Conservation (phyloP, 1,284 basidiomycete genomes). For the Takashimella koratensis region DNA sequence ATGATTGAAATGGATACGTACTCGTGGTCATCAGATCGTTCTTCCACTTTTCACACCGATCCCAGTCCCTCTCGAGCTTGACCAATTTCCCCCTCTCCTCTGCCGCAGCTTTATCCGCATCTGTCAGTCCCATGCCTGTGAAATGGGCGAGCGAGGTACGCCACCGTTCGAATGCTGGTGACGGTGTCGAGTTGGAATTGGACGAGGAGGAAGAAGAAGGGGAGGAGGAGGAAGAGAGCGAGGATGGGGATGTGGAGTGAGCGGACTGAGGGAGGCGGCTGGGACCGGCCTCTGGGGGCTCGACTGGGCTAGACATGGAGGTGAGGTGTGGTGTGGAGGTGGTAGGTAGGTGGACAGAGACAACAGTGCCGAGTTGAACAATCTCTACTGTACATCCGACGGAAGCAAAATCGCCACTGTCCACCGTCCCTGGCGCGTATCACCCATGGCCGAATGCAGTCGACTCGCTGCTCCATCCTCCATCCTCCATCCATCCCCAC, state of each 20-base stretch:
- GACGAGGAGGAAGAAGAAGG: not conserved
- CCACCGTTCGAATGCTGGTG: conserved; percentile 48
- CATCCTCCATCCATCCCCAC: no score
- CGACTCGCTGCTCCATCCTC: no score
- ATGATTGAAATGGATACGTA: conserved; percentile 26
- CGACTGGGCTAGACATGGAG: no score
- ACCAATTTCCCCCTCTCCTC: conserved; percentile 9
- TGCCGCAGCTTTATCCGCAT: conserved; percentile 35
- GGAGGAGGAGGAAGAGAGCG: not conserved
- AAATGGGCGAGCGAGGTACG: conserved; percentile 42
- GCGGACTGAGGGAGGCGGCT: not conserved
- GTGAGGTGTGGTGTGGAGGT: no score
- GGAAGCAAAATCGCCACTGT: no score
- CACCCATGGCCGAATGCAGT: no score
- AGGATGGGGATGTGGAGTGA: not conserved
- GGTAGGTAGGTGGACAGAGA: no score
- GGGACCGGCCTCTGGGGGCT: not conserved
- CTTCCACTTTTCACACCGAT: conserved; percentile 52
- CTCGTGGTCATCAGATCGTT: conserved; percentile 49
- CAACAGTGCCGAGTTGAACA: no score
- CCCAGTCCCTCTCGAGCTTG: conserved; percentile 48
- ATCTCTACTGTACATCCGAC: no score
- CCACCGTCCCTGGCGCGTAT: no score
- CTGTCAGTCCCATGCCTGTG: conserved; percentile 48
- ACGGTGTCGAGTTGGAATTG: not conserved